A percentile compares a stretch with the other conserved stretches of the same genome.
These are phyloP conservation scores for Boletus nobilissimus DNA, from an alignment of 1,284 basidiomycete species.

Conservation along the genomic window DNA sequence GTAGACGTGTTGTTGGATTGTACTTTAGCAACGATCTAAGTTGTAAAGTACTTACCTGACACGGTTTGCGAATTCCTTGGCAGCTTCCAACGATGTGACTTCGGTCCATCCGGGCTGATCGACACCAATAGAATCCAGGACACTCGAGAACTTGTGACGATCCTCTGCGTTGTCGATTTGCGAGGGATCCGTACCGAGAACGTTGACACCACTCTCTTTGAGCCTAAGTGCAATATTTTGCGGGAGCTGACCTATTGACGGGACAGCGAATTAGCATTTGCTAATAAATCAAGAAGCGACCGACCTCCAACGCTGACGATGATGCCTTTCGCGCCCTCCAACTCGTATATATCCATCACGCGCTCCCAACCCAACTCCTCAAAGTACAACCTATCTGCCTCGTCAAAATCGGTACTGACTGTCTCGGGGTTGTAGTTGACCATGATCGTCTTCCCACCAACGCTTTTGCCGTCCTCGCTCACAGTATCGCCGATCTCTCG, in stretches of 20 bases:
- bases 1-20: slow-evolving; percentile 29
- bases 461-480: slow-evolving; percentile 30
- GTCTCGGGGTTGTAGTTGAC: slow-evolving; percentile 99
- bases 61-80: slow-evolving; percentile 89
- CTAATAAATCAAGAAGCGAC: slow-evolving; percentile 31
- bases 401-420: slow-evolving; percentile 99
- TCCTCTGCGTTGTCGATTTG: slow-evolving; percentile 99
- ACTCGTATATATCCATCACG: slow-evolving; percentile 99
- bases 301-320: slow-evolving; percentile 96
- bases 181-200: slow-evolving; percentile 95
- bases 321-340: slow-evolving; percentile 92
- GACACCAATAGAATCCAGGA: slow-evolving; percentile 94
- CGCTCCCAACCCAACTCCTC: slow-evolving; percentile 98
- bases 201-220: slow-evolving; percentile 90
- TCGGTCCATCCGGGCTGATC: slow-evolving; percentile 99
- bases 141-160: slow-evolving; percentile 98
- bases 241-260: slow-evolving; percentile 84
- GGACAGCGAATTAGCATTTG: background rate
- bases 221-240: slow-evolving; percentile 99
- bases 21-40: background rate
- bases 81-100: slow-evolving; percentile 88
- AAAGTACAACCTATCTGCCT: slow-evolving; percentile 98
- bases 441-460: slow-evolving; percentile 82
- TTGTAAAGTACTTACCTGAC: slow-evolving; percentile 66
- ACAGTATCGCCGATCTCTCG: slow-evolving; percentile 85